Percentiles rank a stretch among this genome's conserved stretches.
These are phyloP conservation scores for Trichoderma afroharzianum DNA, from an alignment of 2,329 filamentous ascomycete species.

Conservation along the genomic window DNA sequence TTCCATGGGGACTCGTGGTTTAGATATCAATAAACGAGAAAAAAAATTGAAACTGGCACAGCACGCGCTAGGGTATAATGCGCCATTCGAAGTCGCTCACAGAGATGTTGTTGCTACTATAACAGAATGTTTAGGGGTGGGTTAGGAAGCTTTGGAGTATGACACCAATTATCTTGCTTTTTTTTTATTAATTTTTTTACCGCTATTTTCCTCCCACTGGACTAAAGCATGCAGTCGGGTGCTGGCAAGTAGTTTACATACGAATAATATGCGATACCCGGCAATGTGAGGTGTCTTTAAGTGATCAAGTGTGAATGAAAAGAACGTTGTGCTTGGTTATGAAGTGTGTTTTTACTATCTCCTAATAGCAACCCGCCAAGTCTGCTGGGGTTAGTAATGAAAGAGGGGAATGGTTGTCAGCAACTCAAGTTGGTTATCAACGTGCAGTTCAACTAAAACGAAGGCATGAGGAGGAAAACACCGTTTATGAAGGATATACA, in stretches of 20 bases:
- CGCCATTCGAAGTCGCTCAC: neutral
- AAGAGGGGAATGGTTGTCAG: neutral
- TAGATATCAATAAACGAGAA: constrained; percentile 22
- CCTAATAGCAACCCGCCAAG: neutral
- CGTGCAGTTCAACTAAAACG: neutral
- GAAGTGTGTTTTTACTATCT: neutral
- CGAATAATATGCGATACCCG: constrained; percentile 14
- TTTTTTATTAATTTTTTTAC: neutral
- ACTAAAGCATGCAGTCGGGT: neutral
- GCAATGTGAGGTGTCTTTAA: neutral
- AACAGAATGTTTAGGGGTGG: neutral
- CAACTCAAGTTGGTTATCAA: neutral
- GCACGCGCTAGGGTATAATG: neutral
- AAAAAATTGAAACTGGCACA: constrained; percentile 2
- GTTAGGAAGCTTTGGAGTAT: neutral
- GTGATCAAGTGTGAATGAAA: neutral
- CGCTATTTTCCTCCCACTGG: neutral
- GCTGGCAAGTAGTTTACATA: constrained; percentile 4
- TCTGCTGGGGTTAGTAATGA: neutral
- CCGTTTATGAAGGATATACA: too few species aligned
- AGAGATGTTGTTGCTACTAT: neutral
- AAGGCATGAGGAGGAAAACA: too few species aligned
- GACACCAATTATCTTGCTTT: neutral
- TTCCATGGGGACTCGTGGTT: constrained; percentile 23
- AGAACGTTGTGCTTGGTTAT: neutral